phyloP scores from a whole-genome alignment of 1,284 basidiomycete genomes.

The Fistulina hepatica region DNA sequence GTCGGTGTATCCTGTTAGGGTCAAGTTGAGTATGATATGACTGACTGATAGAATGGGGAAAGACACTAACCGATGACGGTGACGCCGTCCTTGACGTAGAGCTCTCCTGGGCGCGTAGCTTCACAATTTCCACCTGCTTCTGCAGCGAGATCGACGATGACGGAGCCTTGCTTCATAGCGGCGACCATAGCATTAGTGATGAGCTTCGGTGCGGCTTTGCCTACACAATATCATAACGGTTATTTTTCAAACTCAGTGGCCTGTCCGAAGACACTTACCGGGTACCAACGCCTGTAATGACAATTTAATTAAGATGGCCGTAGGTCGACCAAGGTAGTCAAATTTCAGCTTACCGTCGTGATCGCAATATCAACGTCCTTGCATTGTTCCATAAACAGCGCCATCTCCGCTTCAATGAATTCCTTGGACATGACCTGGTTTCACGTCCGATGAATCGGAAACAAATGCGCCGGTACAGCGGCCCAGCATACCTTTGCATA shows the following conservation, averaged over 20 bases:
- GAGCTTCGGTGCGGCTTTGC: slow-evolving; percentile 72
- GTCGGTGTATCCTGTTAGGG: slow-evolving; percentile 58
- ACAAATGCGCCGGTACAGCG: background rate
- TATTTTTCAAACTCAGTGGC: background rate
- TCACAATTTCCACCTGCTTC: slow-evolving; percentile 81
- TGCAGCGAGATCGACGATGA: slow-evolving; percentile 76
- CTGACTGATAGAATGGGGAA: background rate
- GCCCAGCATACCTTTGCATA: slow-evolving; percentile 55
- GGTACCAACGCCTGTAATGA: slow-evolving; percentile 5
- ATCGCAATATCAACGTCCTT: slow-evolving; percentile 81
- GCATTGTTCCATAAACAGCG: slow-evolving; percentile 74
- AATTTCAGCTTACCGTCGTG: slow-evolving; percentile 50
- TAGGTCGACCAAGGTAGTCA: background rate
- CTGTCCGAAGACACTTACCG: background rate
- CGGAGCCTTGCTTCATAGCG: slow-evolving; percentile 80
- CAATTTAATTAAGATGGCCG: background rate
- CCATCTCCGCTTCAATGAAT: slow-evolving; percentile 83
- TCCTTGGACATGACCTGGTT: slow-evolving; percentile 68
- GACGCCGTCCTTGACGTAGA: slow-evolving; percentile 58
- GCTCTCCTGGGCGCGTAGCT: slow-evolving; percentile 65
- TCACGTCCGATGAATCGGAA: background rate
- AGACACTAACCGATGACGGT: slow-evolving; percentile 55
- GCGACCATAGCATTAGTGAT: slow-evolving; percentile 75
- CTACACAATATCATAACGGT: slow-evolving; percentile 59
- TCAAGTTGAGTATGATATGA: background rate